These are phyloP conservation scores for Aspergillus tanneri DNA, from an alignment of 2,329 filamentous ascomycete genomes.

Conservation along the genomic window DNA sequence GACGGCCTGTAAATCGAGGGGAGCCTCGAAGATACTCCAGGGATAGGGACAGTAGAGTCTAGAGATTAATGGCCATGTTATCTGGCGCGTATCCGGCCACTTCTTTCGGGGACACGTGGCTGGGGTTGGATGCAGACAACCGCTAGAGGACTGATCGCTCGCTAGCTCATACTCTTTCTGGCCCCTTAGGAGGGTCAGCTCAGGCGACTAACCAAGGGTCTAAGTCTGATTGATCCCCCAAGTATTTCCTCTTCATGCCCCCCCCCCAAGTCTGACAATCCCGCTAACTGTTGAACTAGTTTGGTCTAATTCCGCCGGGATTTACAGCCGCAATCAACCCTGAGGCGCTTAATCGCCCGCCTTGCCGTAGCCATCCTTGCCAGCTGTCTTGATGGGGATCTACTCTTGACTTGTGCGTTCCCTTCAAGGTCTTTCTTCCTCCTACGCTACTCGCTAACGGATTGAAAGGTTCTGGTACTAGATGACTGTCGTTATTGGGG, in stretches of 20 bases:
- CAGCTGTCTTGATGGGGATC: not conserved
- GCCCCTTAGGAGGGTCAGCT: conserved; percentile 13
- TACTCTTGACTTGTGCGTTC: too few species aligned
- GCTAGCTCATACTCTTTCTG: not conserved
- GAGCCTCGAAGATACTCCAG: not conserved
- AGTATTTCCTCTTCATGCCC: not conserved
- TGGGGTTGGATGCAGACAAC: conserved; percentile 16
- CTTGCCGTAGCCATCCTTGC: not conserved
- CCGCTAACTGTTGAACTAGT: conserved; percentile 9
- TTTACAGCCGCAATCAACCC: conserved; percentile 9
- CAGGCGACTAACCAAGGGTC: conserved; percentile 13
- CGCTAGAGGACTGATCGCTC: conserved; percentile 9
- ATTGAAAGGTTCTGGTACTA: too few species aligned
- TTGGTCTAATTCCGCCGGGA: conserved; percentile 4
- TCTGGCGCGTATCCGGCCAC: conserved; percentile 20
- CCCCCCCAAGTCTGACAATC: conserved; percentile 13
- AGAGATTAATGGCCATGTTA: conserved; percentile 1
- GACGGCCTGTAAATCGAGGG: conserved; percentile 7
- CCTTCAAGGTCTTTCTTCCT: too few species aligned
- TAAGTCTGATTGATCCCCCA: conserved; percentile 13
- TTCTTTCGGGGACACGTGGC: conserved; percentile 20
- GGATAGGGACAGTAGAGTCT: not conserved
- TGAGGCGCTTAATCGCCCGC: conserved; percentile 9
- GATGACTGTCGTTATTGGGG: too few species aligned
- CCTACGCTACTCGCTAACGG: not conserved